phyloP scores from a whole-genome alignment of 2,329 filamentous ascomycete genomes.

The Arthroderma uncinatum region DNA sequence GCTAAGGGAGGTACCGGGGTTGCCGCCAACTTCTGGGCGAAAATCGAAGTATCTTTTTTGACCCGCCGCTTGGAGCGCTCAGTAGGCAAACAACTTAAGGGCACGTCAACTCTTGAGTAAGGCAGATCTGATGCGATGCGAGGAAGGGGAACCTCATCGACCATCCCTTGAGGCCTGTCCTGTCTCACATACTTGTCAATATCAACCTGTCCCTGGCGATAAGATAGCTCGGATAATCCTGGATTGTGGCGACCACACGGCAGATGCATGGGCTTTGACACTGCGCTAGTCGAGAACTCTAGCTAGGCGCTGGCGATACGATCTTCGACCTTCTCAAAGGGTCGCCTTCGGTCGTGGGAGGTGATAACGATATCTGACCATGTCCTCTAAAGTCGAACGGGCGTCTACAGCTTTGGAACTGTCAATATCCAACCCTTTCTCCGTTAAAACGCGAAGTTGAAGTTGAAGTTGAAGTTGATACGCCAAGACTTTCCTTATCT shows the following conservation, averaged over 20 bases:
- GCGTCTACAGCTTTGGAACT: neutral
- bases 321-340: neutral
- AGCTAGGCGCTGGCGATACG: neutral
- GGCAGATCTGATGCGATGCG: neutral
- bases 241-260: constrained; percentile 1
- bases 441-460: neutral
- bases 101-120: neutral
- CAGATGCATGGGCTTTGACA: constrained; percentile 2
- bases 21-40: neutral
- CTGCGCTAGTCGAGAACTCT: constrained; percentile 1
- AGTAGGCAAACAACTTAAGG: neutral
- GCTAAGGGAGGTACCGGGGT: neutral
- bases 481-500: neutral
- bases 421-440: neutral
- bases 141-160: neutral
- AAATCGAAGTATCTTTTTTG: neutral
- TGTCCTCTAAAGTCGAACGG: too few relatives aligned
- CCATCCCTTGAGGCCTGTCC: neutral
- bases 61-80: too few relatives aligned
- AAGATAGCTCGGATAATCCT: neutral
- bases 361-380: neutral
- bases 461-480: neutral
- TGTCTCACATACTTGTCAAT: constrained; percentile 1
- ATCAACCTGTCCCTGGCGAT: neutral
- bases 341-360: neutral